Conservation (phyloP, 371 early-diverging fungal species). For the Rhizopus stolonifer region DNA sequence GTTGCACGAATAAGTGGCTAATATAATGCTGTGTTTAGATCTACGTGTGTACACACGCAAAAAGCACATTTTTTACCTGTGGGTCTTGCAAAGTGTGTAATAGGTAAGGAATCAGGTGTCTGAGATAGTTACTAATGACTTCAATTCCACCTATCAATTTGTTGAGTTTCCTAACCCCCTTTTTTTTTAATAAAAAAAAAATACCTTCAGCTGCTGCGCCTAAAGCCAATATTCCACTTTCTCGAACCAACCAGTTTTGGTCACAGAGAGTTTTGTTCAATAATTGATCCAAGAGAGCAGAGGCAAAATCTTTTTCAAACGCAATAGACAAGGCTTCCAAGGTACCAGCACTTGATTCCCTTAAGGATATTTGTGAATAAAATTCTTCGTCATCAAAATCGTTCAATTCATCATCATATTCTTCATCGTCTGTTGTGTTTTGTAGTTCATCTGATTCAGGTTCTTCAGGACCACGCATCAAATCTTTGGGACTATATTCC, state of each 20-base stretch:
- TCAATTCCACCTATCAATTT: constrained; percentile 45
- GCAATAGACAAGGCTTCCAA: constrained; percentile 81
- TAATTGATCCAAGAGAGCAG: constrained; percentile 64
- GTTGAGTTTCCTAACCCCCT: not conserved
- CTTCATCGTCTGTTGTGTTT: constrained; percentile 13
- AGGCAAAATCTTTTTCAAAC: constrained; percentile 70
- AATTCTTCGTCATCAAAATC: constrained; percentile 78
- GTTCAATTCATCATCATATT: constrained; percentile 37
- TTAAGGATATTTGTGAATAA: constrained; percentile 82
- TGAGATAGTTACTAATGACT: constrained; percentile 78
- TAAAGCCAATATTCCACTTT: constrained; percentile 89
- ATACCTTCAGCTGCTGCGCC: constrained; percentile 90
- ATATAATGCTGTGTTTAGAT: constrained; percentile 1
- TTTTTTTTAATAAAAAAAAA: not conserved
- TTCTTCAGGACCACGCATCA: constrained; percentile 7
- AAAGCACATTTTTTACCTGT: constrained; percentile 29
- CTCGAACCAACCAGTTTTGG: constrained; percentile 79
- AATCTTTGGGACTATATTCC: too few species aligned
- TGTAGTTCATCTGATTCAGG: constrained; percentile 4
- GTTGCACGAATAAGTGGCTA: constrained; percentile 83
- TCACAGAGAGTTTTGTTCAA: constrained; percentile 67
- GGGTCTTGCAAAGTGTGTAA: constrained; percentile 67
- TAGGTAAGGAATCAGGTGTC: constrained; percentile 75
- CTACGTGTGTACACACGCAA: not conserved
- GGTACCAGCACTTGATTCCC: constrained; percentile 91